A percentile compares a stretch with the other conserved stretches of the same genome.
phyloP scores from a whole-genome alignment of 495 filamentous ascomycete species.

The Tuber indicum region DNA sequence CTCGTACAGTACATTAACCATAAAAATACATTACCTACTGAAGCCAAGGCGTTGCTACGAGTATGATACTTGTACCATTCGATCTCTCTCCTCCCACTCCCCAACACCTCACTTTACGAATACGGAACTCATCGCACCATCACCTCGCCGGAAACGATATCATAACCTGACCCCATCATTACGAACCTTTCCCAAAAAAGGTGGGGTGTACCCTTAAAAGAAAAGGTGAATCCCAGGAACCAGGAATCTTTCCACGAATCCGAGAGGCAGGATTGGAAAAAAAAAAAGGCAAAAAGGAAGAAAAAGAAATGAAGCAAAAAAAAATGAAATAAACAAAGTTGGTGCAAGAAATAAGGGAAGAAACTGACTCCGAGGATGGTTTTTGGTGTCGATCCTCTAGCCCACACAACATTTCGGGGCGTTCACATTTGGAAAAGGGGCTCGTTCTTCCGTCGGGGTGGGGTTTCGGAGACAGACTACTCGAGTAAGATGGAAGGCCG shows the following conservation, averaged over 20 bases:
- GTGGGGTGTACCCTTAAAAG: neutral
- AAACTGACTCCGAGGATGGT: neutral
- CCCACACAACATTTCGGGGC: neutral
- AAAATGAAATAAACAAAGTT: too few species aligned
- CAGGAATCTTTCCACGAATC: neutral
- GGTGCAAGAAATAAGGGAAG: neutral
- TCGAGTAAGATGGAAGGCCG: slow-evolving; percentile 19
- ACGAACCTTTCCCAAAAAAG: neutral
- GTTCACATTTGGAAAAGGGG: slow-evolving; percentile 18
- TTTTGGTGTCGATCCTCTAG: neutral
- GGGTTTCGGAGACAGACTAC: slow-evolving; percentile 18
- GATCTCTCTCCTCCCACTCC: neutral
- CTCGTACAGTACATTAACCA: neutral
- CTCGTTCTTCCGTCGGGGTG: slow-evolving; percentile 25
- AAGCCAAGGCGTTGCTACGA: neutral
- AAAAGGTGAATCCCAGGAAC: neutral
- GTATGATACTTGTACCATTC: neutral
- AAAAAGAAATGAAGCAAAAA: neutral
- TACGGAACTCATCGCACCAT: neutral
- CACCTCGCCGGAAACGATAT: neutral
- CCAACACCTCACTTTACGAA: neutral
- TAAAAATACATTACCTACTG: neutral
- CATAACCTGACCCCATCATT: neutral
- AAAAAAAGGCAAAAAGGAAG: neutral
- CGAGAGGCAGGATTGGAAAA: neutral